phyloP scores from a whole-genome alignment of 2,329 filamentous ascomycete species.

The Neocucurbitaria cava region DNA sequence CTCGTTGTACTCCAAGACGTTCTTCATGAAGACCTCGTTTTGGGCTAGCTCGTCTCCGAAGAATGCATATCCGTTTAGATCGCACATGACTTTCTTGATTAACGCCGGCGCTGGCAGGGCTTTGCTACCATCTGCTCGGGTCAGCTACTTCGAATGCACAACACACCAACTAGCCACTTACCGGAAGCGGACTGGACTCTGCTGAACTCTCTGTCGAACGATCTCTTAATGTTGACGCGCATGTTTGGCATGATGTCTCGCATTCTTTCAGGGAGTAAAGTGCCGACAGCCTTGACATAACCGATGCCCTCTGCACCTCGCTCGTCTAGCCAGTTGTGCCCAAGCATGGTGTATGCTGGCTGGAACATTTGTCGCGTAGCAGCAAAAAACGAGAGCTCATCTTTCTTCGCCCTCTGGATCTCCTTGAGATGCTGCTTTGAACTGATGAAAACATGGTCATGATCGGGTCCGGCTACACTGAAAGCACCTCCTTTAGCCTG shows the following conservation, averaged over 20 bases:
- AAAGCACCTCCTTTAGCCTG: background rate
- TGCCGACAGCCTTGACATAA: slow-evolving; percentile 17
- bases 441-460: slow-evolving; percentile 1
- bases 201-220: background rate
- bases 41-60: slow-evolving; percentile 4
- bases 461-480: slow-evolving; percentile 1
- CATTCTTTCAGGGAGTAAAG: slow-evolving; percentile 16
- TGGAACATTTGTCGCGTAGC: slow-evolving; percentile 7
- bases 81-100: slow-evolving; percentile 1
- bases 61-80: slow-evolving; percentile 5
- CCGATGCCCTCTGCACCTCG: slow-evolving; percentile 25
- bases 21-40: background rate
- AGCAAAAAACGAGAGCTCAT: background rate
- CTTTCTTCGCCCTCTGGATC: slow-evolving; percentile 1
- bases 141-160: background rate
- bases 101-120: background rate
- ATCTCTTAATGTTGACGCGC: background rate
- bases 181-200: background rate
- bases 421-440: slow-evolving; percentile 2
- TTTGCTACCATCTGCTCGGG: background rate
- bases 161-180: background rate
- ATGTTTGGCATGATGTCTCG: slow-evolving; percentile 4
- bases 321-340: slow-evolving; percentile 34
- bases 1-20: background rate
- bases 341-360: slow-evolving; percentile 33